Evolutionary conservation across 345 rosid species (phyloP).

Genomic region (Moricandia arvensis): DNA sequence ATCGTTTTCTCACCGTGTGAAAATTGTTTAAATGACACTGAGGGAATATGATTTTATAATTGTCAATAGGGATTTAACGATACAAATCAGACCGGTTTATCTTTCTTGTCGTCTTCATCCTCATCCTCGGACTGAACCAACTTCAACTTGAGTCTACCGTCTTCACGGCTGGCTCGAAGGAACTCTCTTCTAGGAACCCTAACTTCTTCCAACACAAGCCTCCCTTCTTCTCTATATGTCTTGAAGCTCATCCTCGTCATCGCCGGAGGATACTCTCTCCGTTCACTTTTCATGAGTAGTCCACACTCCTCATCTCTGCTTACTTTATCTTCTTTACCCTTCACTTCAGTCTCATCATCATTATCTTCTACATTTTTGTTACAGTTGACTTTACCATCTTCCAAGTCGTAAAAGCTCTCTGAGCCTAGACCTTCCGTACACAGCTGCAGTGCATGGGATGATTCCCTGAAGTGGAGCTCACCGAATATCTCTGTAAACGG

Average conservation of each 20-base stretch:
- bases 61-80: neutral
- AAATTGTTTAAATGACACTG: too few species aligned
- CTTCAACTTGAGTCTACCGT: constrained; percentile 73
- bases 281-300: constrained; percentile 36
- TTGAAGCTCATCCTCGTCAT: constrained; percentile 80
- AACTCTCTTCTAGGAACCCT: constrained; percentile 70
- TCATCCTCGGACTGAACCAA: constrained; percentile 63
- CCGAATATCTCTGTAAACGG: constrained; percentile 70
- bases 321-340: constrained; percentile 1
- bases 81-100: constrained; percentile 10
- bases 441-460: constrained; percentile 51
- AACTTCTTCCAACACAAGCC: constrained; percentile 78
- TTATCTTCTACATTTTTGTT: constrained; percentile 22
- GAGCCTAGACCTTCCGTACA: constrained; percentile 92
- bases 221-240: constrained; percentile 73
- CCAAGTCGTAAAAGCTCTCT: constrained; percentile 73
- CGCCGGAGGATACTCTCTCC: constrained; percentile 70
- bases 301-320: constrained; percentile 41
- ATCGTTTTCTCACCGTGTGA: too few species aligned
- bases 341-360: constrained; percentile 7
- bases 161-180: constrained; percentile 72
- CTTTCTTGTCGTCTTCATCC: constrained; percentile 2
- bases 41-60: neutral
- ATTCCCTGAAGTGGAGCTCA: constrained; percentile 67
- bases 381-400: constrained; percentile 33